Evolutionary conservation across 2,329 filamentous ascomycete species (phyloP).

Genomic region (Aurifilum marmelostoma): DNA sequence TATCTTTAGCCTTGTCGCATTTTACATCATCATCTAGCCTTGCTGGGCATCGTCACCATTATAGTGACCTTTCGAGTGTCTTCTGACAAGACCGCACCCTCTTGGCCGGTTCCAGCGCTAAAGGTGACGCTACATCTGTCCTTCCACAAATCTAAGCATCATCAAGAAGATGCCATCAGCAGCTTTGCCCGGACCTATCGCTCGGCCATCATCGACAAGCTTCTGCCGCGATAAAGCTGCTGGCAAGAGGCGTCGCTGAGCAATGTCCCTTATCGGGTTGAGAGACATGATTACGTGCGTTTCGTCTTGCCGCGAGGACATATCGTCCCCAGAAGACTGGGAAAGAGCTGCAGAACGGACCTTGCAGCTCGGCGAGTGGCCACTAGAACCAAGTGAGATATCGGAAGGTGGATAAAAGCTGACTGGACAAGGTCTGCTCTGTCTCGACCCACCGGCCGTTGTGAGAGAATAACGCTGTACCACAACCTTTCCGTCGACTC

Average conservation of each 20-base stretch:
- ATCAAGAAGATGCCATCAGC: neutral
- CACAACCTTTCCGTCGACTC: neutral
- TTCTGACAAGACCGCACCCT: too few relatives aligned
- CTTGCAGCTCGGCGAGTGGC: neutral
- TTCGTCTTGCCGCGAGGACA: neutral
- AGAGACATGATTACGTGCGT: neutral
- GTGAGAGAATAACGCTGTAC: slow-evolving; percentile 12
- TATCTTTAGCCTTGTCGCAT: neutral
- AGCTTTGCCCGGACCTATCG: neutral
- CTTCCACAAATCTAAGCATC: neutral
- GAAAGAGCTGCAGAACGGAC: neutral
- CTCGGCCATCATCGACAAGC: neutral
- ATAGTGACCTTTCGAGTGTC: neutral
- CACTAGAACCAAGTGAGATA: neutral
- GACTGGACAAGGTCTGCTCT: neutral
- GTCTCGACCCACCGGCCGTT: neutral
- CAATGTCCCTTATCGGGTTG: neutral
- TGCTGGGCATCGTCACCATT: neutral
- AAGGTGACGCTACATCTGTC: neutral
- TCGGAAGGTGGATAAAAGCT: neutral
- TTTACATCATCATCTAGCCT: neutral
- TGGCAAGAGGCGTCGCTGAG: neutral
- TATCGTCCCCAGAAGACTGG: neutral
- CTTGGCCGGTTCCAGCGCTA: neutral
- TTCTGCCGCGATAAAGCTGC: neutral